Percentiles rank a stretch among this genome's conserved stretches.
Conservation (phyloP, 2,329 filamentous ascomycete genomes). For the Juglanconis oblonga region DNA sequence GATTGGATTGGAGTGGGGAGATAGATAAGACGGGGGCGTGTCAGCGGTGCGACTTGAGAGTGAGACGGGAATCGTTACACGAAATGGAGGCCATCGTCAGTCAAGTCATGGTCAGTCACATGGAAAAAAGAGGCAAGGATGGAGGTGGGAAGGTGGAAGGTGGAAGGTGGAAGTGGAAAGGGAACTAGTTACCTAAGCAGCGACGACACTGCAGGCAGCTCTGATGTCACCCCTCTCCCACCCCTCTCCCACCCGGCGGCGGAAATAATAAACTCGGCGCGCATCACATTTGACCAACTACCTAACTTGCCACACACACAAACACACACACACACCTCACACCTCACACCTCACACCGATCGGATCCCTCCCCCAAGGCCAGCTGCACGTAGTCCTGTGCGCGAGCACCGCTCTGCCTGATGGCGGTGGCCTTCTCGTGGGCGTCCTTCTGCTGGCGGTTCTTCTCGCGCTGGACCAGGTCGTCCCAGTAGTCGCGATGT, state of each 20-base stretch:
- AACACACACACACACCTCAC: not conserved
- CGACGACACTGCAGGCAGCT: not conserved
- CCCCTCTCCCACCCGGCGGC: too few relatives aligned
- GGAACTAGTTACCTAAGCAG: not conserved
- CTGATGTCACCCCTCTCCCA: not conserved
- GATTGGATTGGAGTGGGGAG: too few relatives aligned
- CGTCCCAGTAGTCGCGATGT: conserved; percentile 13
- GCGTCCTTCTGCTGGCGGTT: conserved; percentile 3
- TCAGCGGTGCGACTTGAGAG: not conserved
- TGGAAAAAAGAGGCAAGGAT: not conserved
- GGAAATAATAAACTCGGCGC: too few relatives aligned
- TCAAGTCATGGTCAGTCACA: too few relatives aligned
- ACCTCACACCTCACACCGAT: not conserved
- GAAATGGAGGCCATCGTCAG: not conserved
- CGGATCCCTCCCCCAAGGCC: not conserved
- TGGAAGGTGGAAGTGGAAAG: not conserved
- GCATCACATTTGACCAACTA: too few relatives aligned
- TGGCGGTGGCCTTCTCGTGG: not conserved
- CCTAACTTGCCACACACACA: not conserved
- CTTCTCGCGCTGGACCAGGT: conserved; percentile 7
- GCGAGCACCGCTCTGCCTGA: conserved; percentile 18
- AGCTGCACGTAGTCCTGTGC: conserved; percentile 18
- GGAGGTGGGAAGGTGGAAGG: not conserved
- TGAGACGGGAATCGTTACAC: not conserved
- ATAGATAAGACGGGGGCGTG: not conserved